A percentile compares a stretch with the other conserved stretches of the same genome.
Conservation (phyloP, 2,329 filamentous ascomycete genomes). For the Blastomyces silverae region DNA sequence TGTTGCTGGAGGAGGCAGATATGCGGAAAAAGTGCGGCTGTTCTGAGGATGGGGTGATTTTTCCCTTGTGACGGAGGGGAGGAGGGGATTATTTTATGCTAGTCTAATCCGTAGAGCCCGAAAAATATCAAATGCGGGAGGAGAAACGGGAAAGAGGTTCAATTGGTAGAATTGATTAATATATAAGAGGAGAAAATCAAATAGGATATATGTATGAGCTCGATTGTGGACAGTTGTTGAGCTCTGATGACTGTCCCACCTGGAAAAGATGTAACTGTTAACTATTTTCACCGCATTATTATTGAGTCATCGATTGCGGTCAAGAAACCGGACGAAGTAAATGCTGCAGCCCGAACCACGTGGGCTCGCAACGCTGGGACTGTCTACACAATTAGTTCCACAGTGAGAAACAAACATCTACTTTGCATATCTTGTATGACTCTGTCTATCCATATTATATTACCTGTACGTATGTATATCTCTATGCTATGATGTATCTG, state of each 20-base stretch:
- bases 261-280: neutral
- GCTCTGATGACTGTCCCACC: neutral
- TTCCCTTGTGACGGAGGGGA: neutral
- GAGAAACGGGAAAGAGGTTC: too few species aligned
- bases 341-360: constrained; percentile 10
- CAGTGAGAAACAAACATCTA: too few species aligned
- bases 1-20: constrained; percentile 26
- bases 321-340: constrained; percentile 1
- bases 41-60: neutral
- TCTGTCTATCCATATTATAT: too few species aligned
- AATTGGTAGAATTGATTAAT: neutral
- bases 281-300: neutral
- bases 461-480: too few species aligned
- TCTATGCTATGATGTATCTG: neutral
- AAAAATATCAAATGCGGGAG: neutral
- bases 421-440: neutral
- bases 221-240: neutral
- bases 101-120: neutral
- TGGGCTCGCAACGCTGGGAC: neutral
- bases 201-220: neutral
- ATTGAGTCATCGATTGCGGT: constrained; percentile 8
- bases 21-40: neutral
- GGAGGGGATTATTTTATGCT: neutral
- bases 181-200: neutral
- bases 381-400: neutral